These are phyloP conservation scores for Cardamine chenopodiifolia DNA, from an alignment of 345 rosid genomes.

Conservation along the genomic window DNA sequence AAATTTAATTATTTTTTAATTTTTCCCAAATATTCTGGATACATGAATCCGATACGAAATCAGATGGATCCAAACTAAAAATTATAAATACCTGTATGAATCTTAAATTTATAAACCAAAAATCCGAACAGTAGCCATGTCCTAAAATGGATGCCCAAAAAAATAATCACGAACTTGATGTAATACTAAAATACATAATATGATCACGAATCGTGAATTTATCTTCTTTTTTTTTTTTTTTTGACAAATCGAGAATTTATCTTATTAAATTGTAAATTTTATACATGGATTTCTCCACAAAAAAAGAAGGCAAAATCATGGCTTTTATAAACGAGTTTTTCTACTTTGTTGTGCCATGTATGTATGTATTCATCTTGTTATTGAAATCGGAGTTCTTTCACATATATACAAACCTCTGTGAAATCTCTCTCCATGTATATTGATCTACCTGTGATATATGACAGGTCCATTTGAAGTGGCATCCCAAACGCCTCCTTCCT, in stretches of 20 bases:
- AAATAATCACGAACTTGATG: too few species aligned
- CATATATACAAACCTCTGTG: not conserved
- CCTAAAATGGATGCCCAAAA: too few species aligned
- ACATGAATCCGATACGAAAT: too few species aligned
- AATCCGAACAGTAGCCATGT: too few species aligned
- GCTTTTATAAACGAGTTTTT: not conserved
- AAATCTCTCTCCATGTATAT: not conserved
- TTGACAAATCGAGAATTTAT: not conserved
- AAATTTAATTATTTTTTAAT: too few species aligned
- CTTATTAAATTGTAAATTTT: not conserved
- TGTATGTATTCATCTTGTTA: not conserved
- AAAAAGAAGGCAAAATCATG: not conserved
- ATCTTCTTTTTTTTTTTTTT: not conserved
- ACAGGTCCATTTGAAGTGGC: slow-evolving; percentile 51
- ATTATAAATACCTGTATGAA: too few species aligned
- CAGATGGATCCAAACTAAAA: too few species aligned
- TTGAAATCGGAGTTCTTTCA: not conserved
- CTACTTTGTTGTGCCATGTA: too few species aligned
- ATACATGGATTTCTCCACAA: not conserved
- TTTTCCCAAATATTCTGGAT: not conserved
- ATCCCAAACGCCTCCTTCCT: slow-evolving; percentile 80
- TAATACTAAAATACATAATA: too few species aligned
- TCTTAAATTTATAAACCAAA: too few species aligned
- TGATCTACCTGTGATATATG: slow-evolving; percentile 46
- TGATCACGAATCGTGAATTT: too few species aligned